Percentiles rank a stretch among this genome's conserved stretches.
Conservation (phyloP, 306 rosid species). For the Amphicarpaea edgeworthii region DNA sequence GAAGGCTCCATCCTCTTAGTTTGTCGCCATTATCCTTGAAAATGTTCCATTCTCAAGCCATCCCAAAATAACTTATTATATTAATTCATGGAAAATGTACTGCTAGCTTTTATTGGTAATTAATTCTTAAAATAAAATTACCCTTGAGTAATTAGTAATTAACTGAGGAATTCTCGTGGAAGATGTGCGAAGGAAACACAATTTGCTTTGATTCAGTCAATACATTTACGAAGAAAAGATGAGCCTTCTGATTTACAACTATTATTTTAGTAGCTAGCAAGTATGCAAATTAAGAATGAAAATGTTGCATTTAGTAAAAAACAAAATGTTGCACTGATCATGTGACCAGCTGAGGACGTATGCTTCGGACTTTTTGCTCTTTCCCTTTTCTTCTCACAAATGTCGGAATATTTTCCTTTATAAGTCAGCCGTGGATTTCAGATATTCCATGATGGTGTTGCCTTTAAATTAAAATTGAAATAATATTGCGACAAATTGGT, state of each 20-base stretch:
- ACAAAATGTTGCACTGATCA: background rate
- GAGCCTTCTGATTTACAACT: background rate
- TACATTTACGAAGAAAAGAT: background rate
- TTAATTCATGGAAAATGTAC: slow-evolving; percentile 1
- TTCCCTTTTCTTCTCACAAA: slow-evolving; percentile 8
- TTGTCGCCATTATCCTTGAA: slow-evolving; percentile 72
- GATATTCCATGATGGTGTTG: slow-evolving; percentile 30
- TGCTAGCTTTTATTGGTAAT: slow-evolving; percentile 27
- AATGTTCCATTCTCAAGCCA: slow-evolving; percentile 64
- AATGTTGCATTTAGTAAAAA: slow-evolving; percentile 25
- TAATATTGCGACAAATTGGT: slow-evolving; percentile 2
- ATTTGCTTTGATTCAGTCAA: slow-evolving; percentile 40
- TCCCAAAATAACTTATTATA: slow-evolving; percentile 30
- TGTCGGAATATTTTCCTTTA: slow-evolving; percentile 18
- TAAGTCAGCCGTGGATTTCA: background rate
- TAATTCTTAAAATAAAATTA: background rate
- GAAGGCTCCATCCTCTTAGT: slow-evolving; percentile 71
- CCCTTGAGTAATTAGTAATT: slow-evolving; percentile 10
- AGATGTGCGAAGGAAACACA: slow-evolving; percentile 13
- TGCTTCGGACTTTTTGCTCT: slow-evolving; percentile 22
- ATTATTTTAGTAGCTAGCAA: background rate
- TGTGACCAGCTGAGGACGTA: slow-evolving; percentile 8
- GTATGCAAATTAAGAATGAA: background rate
- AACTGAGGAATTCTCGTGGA: slow-evolving; percentile 25
- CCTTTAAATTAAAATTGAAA: slow-evolving; percentile 1